Evolutionary conservation across 305 asterid species (phyloP).

Genomic region (Solanum hybrid): DNA sequence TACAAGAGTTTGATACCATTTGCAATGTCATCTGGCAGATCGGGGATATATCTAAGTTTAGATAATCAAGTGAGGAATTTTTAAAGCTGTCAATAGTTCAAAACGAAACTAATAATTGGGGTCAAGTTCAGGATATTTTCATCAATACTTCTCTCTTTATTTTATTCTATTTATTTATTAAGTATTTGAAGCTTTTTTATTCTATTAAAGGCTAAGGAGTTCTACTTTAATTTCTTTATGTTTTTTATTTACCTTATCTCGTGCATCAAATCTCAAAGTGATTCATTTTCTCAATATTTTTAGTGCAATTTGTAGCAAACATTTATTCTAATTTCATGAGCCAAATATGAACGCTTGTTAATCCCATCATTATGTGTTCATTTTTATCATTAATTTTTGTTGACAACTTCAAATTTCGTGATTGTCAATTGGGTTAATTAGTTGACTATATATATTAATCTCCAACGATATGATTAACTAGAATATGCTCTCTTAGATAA

Average conservation of each 20-base stretch:
- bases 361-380: background rate
- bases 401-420: background rate
- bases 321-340: background rate
- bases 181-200: background rate
- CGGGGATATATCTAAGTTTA: too few relatives aligned
- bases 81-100: too few relatives aligned
- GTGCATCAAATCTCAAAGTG: background rate
- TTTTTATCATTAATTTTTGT: background rate
- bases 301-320: background rate
- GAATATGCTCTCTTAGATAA: background rate
- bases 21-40: background rate
- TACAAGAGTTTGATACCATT: background rate
- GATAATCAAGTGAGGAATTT: fast-evolving
- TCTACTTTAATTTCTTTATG: background rate
- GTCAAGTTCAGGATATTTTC: background rate
- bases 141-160: background rate
- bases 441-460: background rate
- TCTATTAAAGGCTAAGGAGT: background rate
- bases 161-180: background rate
- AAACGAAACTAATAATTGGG: too few relatives aligned
- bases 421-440: background rate
- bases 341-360: background rate
- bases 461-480: background rate
- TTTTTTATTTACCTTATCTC: background rate
- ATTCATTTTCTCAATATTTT: background rate